These are phyloP conservation scores for Coemansia sp. DNA, from an alignment of 192 early-diverging fungal species.

Conservation along the genomic window DNA sequence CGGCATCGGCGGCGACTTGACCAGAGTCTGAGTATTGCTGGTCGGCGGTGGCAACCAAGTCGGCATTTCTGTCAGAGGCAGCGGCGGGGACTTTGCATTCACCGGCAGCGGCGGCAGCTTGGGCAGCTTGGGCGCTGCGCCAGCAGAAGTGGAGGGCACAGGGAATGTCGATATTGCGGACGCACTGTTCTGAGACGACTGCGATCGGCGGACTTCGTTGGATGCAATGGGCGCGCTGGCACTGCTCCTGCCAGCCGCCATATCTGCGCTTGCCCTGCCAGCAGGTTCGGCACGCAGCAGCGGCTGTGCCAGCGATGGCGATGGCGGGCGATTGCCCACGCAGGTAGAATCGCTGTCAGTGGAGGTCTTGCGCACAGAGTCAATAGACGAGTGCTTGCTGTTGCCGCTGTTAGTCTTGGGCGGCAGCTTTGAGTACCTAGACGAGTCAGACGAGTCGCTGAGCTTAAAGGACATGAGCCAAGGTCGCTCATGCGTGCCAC, in stretches of 20 bases:
- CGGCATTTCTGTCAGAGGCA: conserved; percentile 32
- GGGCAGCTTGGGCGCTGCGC: conserved; percentile 1
- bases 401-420: background rate
- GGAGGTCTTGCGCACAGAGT: conserved; percentile 28
- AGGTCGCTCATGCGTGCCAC: conserved; percentile 27
- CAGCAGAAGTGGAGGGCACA: background rate
- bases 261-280: background rate
- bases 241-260: background rate
- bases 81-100: conserved; percentile 20
- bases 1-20: conserved; percentile 14
- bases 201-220: background rate
- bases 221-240: background rate
- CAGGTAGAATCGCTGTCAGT: conserved; percentile 39
- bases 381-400: conserved; percentile 16
- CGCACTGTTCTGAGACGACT: background rate
- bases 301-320: conserved; percentile 1
- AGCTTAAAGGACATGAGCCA: conserved; percentile 47
- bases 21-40: background rate
- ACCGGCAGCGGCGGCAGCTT: conserved; percentile 24
- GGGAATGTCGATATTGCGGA: too few relatives aligned
- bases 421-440: conserved; percentile 19
- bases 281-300: background rate
- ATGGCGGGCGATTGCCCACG: conserved; percentile 20
- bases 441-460: conserved; percentile 21
- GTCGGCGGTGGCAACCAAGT: conserved; percentile 16